Conservation (phyloP, 129 eudicot species). For the Pseudognaphalium luteoalbum region DNA sequence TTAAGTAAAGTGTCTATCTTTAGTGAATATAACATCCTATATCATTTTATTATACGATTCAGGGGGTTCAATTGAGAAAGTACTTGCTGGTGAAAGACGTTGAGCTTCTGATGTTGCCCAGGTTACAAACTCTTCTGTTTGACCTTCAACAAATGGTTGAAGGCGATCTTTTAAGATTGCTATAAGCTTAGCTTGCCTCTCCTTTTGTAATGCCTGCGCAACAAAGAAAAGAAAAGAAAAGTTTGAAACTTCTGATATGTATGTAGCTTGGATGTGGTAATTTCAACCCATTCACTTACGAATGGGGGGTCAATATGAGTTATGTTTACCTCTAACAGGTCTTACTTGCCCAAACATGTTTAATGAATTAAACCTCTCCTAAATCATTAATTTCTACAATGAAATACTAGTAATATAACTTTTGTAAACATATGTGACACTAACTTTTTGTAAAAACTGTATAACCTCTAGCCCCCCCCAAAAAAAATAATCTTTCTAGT, state of each 20-base stretch:
- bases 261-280: not conserved
- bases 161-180: slow-evolving; percentile 59
- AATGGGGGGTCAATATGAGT: not conserved
- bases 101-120: slow-evolving; percentile 82
- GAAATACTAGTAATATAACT: not conserved
- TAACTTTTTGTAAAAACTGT: not conserved
- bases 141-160: slow-evolving; percentile 65
- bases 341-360: not conserved
- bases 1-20: not conserved
- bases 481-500: no score
- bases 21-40: not conserved
- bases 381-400: not conserved
- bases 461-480: no score
- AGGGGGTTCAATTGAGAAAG: slow-evolving; percentile 9
- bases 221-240: not conserved
- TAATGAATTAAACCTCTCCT: not conserved
- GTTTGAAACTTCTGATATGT: not conserved
- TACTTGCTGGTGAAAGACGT: slow-evolving; percentile 80
- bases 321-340: slow-evolving; percentile 3
- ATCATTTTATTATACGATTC: not conserved
- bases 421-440: not conserved
- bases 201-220: slow-evolving; percentile 56
- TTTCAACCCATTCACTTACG: not conserved
- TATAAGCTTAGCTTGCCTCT: slow-evolving; percentile 74
- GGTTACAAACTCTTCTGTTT: slow-evolving; percentile 52